These are phyloP conservation scores for Brasilioporus rufonigricans DNA, from an alignment of 768 basidiomycete genomes.

Conservation along the genomic window DNA sequence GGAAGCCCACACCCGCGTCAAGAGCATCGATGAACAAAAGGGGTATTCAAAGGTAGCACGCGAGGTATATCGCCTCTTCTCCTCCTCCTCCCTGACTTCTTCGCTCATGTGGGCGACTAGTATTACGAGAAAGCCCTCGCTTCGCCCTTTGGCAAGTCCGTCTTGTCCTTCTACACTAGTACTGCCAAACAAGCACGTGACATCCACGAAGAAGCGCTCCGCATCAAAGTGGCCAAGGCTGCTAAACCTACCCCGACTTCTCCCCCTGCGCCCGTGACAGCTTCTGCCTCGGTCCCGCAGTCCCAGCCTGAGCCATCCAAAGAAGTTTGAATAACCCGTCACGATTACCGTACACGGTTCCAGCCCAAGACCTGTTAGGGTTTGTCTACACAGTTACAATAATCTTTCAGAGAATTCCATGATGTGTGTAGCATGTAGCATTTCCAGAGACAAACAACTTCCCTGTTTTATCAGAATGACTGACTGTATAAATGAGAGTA, in stretches of 20 bases:
- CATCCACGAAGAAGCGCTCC: conserved; percentile 89
- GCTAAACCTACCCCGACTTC: conserved; percentile 11
- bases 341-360: no score
- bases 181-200: conserved; percentile 88
- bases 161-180: conserved; percentile 78
- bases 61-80: conserved; percentile 46
- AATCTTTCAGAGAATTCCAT: neutral
- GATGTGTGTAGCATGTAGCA: neutral
- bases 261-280: conserved; percentile 2
- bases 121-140: conserved; percentile 76
- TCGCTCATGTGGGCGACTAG: conserved; percentile 34
- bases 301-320: conserved; percentile 13
- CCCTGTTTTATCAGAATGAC: no score
- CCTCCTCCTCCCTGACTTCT: neutral
- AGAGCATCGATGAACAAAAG: conserved; percentile 77
- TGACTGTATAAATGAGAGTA: no score
- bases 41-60: conserved; percentile 67
- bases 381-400: conserved; percentile 5
- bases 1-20: conserved; percentile 66
- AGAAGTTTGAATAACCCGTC: neutral
- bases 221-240: conserved; percentile 68
- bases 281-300: conserved; percentile 7
- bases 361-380: neutral
- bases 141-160: conserved; percentile 72
- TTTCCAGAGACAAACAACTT: neutral